Conservation (phyloP, 1,139 yeast genomes). For the Suhomyces coccinellae region DNA sequence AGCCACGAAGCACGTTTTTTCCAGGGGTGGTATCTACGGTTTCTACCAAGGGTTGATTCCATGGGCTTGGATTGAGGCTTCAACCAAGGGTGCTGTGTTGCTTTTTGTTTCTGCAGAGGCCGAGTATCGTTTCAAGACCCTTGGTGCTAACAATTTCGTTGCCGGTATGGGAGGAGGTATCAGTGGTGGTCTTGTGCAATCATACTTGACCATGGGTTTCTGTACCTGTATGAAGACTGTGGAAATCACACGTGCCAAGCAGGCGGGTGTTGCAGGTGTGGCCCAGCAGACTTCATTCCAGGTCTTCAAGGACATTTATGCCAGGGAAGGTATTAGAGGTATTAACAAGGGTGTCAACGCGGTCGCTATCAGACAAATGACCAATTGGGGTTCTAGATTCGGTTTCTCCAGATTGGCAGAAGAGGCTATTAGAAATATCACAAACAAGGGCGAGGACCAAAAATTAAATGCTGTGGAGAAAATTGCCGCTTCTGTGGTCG, state of each 20-base stretch:
- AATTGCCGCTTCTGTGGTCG: constrained; percentile 81
- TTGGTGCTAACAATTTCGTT: constrained; percentile 70
- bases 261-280: constrained; percentile 62
- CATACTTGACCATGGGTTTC: constrained; percentile 95
- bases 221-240: constrained; percentile 98
- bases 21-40: constrained; percentile 88
- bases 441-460: constrained; percentile 61
- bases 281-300: constrained; percentile 75
- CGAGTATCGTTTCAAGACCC: constrained; percentile 67
- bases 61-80: constrained; percentile 99
- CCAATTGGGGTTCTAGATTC: constrained; percentile 98
- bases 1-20: constrained; percentile 78
- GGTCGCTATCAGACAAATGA: constrained; percentile 98
- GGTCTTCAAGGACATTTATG: constrained; percentile 82
- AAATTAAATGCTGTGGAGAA: constrained; percentile 75
- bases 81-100: constrained; percentile 97
- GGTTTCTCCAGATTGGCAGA: constrained; percentile 92
- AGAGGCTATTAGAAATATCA: constrained; percentile 66
- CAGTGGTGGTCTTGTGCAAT: constrained; percentile 93
- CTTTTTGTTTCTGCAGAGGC: constrained; percentile 91
- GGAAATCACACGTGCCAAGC: constrained; percentile 89
- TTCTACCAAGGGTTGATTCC: constrained; percentile 97
- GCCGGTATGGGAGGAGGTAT: constrained; percentile 96
- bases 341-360: constrained; percentile 98
- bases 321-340: constrained; percentile 86